These are phyloP conservation scores for Mercurialis annua DNA, from an alignment of 345 rosid genomes.

Conservation along the genomic window DNA sequence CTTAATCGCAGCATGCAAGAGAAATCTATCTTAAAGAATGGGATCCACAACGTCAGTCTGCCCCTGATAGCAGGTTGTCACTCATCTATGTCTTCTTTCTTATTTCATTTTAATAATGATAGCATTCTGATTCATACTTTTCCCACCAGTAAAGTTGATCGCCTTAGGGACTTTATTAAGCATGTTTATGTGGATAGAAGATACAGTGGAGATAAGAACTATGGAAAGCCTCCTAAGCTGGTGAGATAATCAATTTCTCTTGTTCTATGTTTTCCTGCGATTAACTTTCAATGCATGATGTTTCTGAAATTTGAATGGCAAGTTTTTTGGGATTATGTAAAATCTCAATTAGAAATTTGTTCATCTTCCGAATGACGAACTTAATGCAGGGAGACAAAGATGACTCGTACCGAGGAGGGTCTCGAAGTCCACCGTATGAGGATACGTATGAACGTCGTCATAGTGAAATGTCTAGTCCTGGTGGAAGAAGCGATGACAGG, in stretches of 20 bases:
- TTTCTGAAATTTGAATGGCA: not conserved
- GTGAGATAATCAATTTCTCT: slow-evolving; percentile 36
- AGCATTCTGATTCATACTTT: slow-evolving; percentile 27
- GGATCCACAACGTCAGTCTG: slow-evolving; percentile 71
- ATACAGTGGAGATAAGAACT: slow-evolving; percentile 63
- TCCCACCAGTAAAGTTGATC: slow-evolving; percentile 65
- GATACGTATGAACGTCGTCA: slow-evolving; percentile 67
- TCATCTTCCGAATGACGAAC: slow-evolving; percentile 6
- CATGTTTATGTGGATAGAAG: slow-evolving; percentile 88
- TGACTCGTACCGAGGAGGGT: slow-evolving; percentile 61
- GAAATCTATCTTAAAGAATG: slow-evolving; percentile 82
- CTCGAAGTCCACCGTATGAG: slow-evolving; percentile 85
- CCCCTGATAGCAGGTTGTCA: slow-evolving; percentile 75
- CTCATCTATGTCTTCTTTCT: slow-evolving; percentile 6
- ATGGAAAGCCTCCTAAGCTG: slow-evolving; percentile 77
- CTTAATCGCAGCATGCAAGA: slow-evolving; percentile 63
- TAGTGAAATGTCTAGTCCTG: slow-evolving; percentile 76
- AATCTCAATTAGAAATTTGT: not conserved
- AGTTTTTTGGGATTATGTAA: not conserved
- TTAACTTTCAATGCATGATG: not conserved
- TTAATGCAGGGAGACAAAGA: slow-evolving; percentile 68
- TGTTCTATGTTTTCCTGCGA: not conserved
- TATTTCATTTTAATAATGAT: slow-evolving; percentile 6
- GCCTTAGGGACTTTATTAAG: slow-evolving; percentile 82
- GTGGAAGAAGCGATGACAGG: slow-evolving; percentile 61